Evolutionary conservation across 2,329 filamentous ascomycete species (phyloP).

Genomic region (Teratosphaeria epicoccoides): DNA sequence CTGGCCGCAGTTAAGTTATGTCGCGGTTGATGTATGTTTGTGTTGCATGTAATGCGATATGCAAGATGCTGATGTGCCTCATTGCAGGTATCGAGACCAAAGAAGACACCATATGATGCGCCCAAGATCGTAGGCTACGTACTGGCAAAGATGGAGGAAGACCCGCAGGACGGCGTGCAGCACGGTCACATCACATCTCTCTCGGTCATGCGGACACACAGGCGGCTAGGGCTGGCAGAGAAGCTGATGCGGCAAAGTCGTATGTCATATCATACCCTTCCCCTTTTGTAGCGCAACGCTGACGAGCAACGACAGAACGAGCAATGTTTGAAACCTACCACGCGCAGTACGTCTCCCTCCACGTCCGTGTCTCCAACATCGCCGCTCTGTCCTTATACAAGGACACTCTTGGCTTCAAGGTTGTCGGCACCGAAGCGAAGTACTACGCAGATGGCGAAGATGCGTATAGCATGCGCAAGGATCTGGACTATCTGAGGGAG

Average conservation of each 20-base stretch:
- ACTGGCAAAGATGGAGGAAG: conserved; percentile 99
- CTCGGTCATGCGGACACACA: conserved; percentile 92
- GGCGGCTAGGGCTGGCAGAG: conserved; percentile 83
- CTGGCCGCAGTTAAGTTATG: conserved; percentile 94
- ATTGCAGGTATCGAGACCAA: conserved; percentile 57
- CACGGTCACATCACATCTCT: conserved; percentile 95
- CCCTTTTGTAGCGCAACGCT: neutral
- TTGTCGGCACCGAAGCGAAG: conserved; percentile 74
- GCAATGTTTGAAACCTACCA: conserved; percentile 95
- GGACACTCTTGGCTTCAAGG: conserved; percentile 79
- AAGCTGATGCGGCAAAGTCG: conserved; percentile 95
- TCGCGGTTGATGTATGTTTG: conserved; percentile 65
- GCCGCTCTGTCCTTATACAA: conserved; percentile 88
- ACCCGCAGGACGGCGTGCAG: conserved; percentile 77
- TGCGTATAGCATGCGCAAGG: conserved; percentile 86
- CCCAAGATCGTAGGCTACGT: conserved; percentile 98
- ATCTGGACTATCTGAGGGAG: conserved; percentile 52
- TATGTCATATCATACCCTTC: conserved; percentile 38
- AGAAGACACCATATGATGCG: conserved; percentile 70
- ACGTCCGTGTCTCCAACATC: conserved; percentile 88
- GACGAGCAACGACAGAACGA: conserved; percentile 48
- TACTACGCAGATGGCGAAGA: conserved; percentile 98
- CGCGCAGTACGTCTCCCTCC: conserved; percentile 86
- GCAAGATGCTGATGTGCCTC: neutral
- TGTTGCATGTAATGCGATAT: neutral